phyloP scores from a whole-genome alignment of 2,329 filamentous ascomycete genomes.

The Xylariaceae sp. region DNA sequence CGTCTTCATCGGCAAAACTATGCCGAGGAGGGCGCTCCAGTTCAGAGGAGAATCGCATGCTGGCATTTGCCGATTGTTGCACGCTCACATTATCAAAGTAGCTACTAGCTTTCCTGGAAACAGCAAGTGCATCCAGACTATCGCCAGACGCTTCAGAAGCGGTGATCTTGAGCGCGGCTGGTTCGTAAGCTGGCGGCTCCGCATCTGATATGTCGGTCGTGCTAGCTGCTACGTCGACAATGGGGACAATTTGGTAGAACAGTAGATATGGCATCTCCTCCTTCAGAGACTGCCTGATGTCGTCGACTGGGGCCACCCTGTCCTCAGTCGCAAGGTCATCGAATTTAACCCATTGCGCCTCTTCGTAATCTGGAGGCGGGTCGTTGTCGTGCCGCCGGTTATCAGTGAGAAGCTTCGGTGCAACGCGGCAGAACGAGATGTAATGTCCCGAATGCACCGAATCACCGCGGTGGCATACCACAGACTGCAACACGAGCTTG shows the following conservation, averaged over 20 bases:
- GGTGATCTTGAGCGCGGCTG: constrained; percentile 41
- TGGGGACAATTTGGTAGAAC: constrained; percentile 91
- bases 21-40: constrained; percentile 44
- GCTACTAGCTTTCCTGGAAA: constrained; percentile 35
- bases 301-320: constrained; percentile 71
- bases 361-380: constrained; percentile 61
- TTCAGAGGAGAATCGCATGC: constrained; percentile 53
- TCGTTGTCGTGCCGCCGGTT: constrained; percentile 52
- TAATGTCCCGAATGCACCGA: constrained; percentile 90
- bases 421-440: constrained; percentile 75
- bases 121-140: constrained; percentile 23
- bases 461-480: constrained; percentile 86
- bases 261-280: constrained; percentile 91
- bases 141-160: constrained; percentile 24
- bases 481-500: constrained; percentile 84
- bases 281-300: constrained; percentile 69
- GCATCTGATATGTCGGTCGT: constrained; percentile 43
- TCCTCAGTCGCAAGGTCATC: constrained; percentile 72
- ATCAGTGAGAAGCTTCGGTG: constrained; percentile 56
- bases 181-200: constrained; percentile 57
- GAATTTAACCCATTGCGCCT: constrained; percentile 83
- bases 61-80: constrained; percentile 35
- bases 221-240: constrained; percentile 60
- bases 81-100: constrained; percentile 41
- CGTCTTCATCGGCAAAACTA: constrained; percentile 42